Conservation (phyloP, 495 filamentous ascomycete species). For the Alectoria sarmentosa region DNA sequence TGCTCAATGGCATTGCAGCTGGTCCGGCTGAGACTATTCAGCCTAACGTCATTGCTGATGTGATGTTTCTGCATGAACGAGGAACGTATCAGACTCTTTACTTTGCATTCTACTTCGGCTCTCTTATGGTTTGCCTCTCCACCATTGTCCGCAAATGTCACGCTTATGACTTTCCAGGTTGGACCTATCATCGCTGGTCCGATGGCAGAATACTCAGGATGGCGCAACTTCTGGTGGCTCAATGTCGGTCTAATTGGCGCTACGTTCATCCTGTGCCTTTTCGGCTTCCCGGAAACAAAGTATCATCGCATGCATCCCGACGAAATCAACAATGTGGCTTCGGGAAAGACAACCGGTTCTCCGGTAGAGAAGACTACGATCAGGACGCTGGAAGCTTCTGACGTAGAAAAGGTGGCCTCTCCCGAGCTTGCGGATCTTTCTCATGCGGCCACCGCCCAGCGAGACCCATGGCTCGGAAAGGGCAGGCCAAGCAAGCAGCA, state of each 20-base stretch:
- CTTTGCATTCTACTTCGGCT: constrained; percentile 46
- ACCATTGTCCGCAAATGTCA: constrained; percentile 22
- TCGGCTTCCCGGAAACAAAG: constrained; percentile 55
- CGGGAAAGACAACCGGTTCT: not conserved
- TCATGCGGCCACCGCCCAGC: constrained; percentile 18
- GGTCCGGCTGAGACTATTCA: constrained; percentile 49
- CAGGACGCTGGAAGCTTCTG: constrained; percentile 9
- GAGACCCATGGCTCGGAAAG: constrained; percentile 37
- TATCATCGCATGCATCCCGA: constrained; percentile 42
- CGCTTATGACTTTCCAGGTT: constrained; percentile 31
- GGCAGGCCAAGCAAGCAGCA: constrained; percentile 48
- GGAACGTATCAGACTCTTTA: constrained; percentile 61
- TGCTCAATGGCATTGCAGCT: constrained; percentile 56
- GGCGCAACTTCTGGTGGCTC: constrained; percentile 53
- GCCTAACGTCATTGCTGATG: constrained; percentile 57
- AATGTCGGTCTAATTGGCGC: constrained; percentile 44
- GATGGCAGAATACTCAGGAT: constrained; percentile 46
- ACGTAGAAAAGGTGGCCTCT: constrained; percentile 4
- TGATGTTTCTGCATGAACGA: constrained; percentile 60
- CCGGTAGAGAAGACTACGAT: constrained; percentile 10
- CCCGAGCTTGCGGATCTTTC: constrained; percentile 9
- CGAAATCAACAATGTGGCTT: constrained; percentile 18
- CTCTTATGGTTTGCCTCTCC: constrained; percentile 33
- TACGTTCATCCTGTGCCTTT: constrained; percentile 42
- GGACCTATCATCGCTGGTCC: constrained; percentile 53